Conservation (phyloP, 108 stramenopile genomes). For the Hondaea fermentalgiana region DNA sequence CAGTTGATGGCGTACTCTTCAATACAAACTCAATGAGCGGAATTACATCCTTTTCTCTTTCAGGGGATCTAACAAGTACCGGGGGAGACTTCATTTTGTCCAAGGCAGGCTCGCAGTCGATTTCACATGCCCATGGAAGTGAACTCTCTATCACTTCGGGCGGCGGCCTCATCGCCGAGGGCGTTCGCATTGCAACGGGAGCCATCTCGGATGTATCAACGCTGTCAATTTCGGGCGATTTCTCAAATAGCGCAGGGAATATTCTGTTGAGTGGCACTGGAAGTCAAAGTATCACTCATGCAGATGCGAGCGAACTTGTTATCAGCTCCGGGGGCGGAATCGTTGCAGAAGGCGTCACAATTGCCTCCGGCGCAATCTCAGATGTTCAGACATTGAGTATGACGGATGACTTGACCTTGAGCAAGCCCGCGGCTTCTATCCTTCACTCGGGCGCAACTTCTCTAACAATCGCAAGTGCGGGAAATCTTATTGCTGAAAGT, state of each 20-base stretch:
- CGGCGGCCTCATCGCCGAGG: neutral
- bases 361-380: neutral
- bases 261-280: neutral
- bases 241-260: neutral
- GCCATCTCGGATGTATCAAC: neutral
- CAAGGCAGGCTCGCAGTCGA: neutral
- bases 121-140: neutral
- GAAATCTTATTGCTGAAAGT: neutral
- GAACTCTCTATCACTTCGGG: neutral
- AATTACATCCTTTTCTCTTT: neutral
- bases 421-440: neutral
- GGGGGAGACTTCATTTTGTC: neutral
- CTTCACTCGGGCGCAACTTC: neutral
- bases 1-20: neutral
- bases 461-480: neutral
- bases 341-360: neutral
- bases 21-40: neutral
- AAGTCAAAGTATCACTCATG: neutral
- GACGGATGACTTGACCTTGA: neutral
- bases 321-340: neutral
- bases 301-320: neutral
- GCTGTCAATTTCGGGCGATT: neutral
- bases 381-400: neutral
- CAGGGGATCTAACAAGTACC: neutral
- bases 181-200: neutral